phyloP scores from a whole-genome alignment of 805 yeast species.

The Spathaspora girioi region DNA sequence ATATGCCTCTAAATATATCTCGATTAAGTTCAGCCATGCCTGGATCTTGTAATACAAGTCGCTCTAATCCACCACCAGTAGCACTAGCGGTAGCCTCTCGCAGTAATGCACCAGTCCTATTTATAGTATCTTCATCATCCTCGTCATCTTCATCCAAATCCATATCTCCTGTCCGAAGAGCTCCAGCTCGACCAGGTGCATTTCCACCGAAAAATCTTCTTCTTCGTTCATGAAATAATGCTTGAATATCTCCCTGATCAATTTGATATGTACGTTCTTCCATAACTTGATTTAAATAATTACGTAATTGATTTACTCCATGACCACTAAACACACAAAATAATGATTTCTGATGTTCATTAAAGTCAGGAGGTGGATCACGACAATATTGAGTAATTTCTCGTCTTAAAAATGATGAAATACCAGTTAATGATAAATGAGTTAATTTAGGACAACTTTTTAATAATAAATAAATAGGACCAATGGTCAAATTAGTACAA shows the following conservation, averaged over 20 bases:
- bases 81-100: slow-evolving; percentile 1
- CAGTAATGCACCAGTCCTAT: neutral
- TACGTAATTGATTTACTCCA: slow-evolving; percentile 76
- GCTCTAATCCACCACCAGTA: slow-evolving; percentile 1
- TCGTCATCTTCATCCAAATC: slow-evolving; percentile 2
- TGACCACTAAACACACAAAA: slow-evolving; percentile 93
- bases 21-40: slow-evolving; percentile 25
- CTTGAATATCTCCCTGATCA: slow-evolving; percentile 30
- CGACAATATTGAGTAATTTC: slow-evolving; percentile 87
- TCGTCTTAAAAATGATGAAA: slow-evolving; percentile 78
- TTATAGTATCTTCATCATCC: neutral
- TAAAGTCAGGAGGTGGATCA: slow-evolving; percentile 89
- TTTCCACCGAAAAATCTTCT: slow-evolving; percentile 22
- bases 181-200: neutral
- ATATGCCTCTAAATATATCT: slow-evolving; percentile 27
- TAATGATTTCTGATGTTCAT: slow-evolving; percentile 74
- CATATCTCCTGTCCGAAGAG: neutral
- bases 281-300: slow-evolving; percentile 52
- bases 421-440: slow-evolving; percentile 90
- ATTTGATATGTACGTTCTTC: slow-evolving; percentile 30
- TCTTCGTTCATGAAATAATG: slow-evolving; percentile 25
- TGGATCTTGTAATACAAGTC: slow-evolving; percentile 9
- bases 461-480: slow-evolving; percentile 71
- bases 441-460: slow-evolving; percentile 82
- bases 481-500: slow-evolving; percentile 75